Evolutionary conservation across 1,139 yeast genomes (phyloP), one percentile per base, ranked within the genome.

Genomic region (Candida glucosophila): DNA sequence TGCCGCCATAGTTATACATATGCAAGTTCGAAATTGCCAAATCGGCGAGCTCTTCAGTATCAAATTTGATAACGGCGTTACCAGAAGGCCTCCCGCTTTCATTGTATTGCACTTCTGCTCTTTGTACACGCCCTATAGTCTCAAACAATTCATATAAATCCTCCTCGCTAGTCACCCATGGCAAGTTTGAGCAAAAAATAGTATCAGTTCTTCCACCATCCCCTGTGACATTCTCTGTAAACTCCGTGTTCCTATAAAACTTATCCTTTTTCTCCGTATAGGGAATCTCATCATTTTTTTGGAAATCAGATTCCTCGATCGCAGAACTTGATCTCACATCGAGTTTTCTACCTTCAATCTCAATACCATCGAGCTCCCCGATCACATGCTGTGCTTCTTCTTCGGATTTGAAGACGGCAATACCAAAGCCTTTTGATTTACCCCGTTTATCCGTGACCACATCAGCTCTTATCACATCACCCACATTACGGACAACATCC

Each of bases 101-200:
- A 42, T 72, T 73, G 40, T 57, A 71, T 49, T 78, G 85, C 35
- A 88, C 66, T 50, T 85, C 95, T 12, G 96, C 96, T 28, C 67
- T 67, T 22, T 58, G 59, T 16, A 88, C 90, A 29, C 71, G 61
- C 15, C 95, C 95, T 28, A 86, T 74, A 17, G 93, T 79, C 47
- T 80, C 92, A 50, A 88, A 88, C 33, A 90, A 67, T 40, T 88
- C 96, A 36, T 67, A 73, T 40, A 90, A 68, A 52, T 90, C 97
- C 32, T 79, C 79, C 40, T 77, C 77, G 22, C 86, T 74, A 14
- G 97, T 88, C 24, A 88, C 80, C 67, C 75, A 85, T 17, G 97
- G 97, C 47, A 90, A 63, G 55, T 88, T 90, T 28, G 67, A 68
- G 22, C 81, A 88, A 46, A 57, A 80, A 22, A 88, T 72, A 12